Evolutionary conservation across 148 eudicot species (phyloP), one percentile per base, ranked within the genome.

Genomic region (Rhododendron williamsianum): DNA sequence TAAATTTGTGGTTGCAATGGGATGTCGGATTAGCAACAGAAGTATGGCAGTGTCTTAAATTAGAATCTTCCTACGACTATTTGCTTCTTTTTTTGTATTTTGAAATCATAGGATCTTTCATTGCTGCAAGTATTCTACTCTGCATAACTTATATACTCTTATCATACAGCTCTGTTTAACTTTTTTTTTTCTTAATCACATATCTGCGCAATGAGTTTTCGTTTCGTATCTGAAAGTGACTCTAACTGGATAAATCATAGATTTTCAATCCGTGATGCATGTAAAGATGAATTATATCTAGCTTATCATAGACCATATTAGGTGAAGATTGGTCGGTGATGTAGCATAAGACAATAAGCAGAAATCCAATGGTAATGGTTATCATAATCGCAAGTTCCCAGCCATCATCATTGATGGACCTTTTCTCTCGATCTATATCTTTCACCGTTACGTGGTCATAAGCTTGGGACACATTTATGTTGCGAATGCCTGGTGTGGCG

Each of bases 31-130:
- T 81, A 27, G 23, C 77, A 82, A 67, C 77, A 82, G 27, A 43
- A 69, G 35, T 60, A 72, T 81, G 87, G 87, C 11, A 48, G 41
- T 51, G 54, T 60, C 48, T 36, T 45, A 11, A 30, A 81, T 36
- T 58, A 56, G 10, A 13, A 81, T 35, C 49, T 81, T 35, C n/a
- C 30, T 35, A 35, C 3, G 4, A 38, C 41, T 33, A 23, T 58
- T 81, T 36, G 6, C 56, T 52, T 52, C 56, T 13, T 52, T 52
- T 52, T 52, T 30, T 27, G 35, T 27, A 3, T 80, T 41, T 51
- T 51, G 3, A 51, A n/a, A 27, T 48, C 16, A 36, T 33, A 6
- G 46, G 48, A 76, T 27, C 12, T 58, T 43, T 60, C 38, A 15
- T 81, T 81, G 69, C 16, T 36, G 71, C 35, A 81, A 58, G 49